phyloP scores from a whole-genome alignment of 2,329 filamentous ascomycete genomes.

The Graphilbum sp. region DNA sequence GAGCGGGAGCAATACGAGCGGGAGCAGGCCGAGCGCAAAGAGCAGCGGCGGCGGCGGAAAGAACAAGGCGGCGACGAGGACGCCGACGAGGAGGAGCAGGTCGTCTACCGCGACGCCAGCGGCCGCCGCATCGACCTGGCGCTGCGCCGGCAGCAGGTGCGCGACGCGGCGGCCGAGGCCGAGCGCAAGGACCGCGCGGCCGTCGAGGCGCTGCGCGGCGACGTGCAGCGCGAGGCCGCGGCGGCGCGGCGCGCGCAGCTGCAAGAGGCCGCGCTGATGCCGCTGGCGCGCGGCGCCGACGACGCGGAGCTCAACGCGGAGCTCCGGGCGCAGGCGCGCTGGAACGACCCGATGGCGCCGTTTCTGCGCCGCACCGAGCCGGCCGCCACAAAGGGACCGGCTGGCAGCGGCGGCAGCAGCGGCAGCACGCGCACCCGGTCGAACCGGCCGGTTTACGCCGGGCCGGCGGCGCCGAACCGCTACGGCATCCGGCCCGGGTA shows the following conservation, averaged over 20 bases:
- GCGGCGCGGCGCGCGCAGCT: slow-evolving; percentile 49
- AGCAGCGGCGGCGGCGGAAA: slow-evolving; percentile 21
- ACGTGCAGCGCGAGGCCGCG: slow-evolving; percentile 62
- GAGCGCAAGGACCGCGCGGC: slow-evolving; percentile 55
- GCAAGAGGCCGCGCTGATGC: slow-evolving; percentile 68
- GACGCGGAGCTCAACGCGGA: slow-evolving; percentile 77
- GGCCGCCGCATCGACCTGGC: slow-evolving; percentile 87
- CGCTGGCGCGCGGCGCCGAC: slow-evolving; percentile 63
- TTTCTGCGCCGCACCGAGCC: too few species aligned
- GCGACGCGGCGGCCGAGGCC: slow-evolving; percentile 46
- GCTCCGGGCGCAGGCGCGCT: slow-evolving; percentile 57
- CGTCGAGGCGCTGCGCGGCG: slow-evolving; percentile 59
- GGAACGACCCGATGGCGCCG: slow-evolving; percentile 86
- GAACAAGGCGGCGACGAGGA: slow-evolving; percentile 82
- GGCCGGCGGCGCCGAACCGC: slow-evolving; percentile 71
- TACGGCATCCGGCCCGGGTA: slow-evolving; percentile 89
- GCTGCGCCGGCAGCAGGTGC: slow-evolving; percentile 76
- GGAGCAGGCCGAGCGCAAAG: slow-evolving; percentile 10
- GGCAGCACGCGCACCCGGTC: slow-evolving; percentile 1
- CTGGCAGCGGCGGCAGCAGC: slow-evolving; percentile 14
- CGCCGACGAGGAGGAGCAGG: slow-evolving; percentile 43
- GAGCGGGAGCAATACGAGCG: slow-evolving; percentile 17
- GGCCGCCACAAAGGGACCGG: too few species aligned
- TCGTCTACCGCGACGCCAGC: slow-evolving; percentile 88
- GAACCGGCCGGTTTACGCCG: slow-evolving; percentile 55